Evolutionary conservation across 352 stramenopile genomes (phyloP), one percentile per base, ranked within the genome.

Genomic region (Phytophthora uliginosa): DNA sequence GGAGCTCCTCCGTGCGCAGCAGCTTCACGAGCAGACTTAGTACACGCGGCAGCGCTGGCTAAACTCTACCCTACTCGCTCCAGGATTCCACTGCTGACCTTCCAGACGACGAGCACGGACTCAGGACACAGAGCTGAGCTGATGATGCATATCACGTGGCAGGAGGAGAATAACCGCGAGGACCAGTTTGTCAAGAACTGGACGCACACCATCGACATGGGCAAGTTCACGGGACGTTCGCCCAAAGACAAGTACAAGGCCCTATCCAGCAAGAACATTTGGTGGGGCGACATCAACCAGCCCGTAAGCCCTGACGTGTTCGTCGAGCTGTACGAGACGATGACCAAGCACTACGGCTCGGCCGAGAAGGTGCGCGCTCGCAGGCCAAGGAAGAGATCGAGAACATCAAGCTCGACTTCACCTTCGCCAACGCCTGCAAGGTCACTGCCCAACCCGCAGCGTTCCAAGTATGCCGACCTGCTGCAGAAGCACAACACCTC

Each of bases 201-300:
- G 71, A 99, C 97, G 55, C 99, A 99, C 80, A 93, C 91, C 34
- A 98, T 99, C 55, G 97, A 99, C 81, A 99, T 98, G 57, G 98
- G 98, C 24, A 26, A 26, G 24, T 2, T 26, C 24, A 26, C 24
- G 24, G 24, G 24, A 26, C 24, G 24, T 26, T 99, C 95, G 74
- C 98, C 98, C 61, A 98, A 99, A 86, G 98, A 99, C 88, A 99
- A 99, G 85, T 99, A 95, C 85, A 95, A 99, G 78, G 77, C 76
- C 45, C 91, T 90, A 24, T 96, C 86, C 54, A 97, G 89, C 55
- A 90, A 97, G 67, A 97, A 99, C 79, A 96, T 99, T 71, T 98
- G 98, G 87, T 99, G 97, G 97, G 97, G 97, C 20, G 88, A 98
- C 54, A 95, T 99, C 66, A 99, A 99, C 86, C 92, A 98, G 66